These are phyloP conservation scores for Candida labiduridarum DNA, from an alignment of 1,139 yeast genomes.

Conservation along the genomic window DNA sequence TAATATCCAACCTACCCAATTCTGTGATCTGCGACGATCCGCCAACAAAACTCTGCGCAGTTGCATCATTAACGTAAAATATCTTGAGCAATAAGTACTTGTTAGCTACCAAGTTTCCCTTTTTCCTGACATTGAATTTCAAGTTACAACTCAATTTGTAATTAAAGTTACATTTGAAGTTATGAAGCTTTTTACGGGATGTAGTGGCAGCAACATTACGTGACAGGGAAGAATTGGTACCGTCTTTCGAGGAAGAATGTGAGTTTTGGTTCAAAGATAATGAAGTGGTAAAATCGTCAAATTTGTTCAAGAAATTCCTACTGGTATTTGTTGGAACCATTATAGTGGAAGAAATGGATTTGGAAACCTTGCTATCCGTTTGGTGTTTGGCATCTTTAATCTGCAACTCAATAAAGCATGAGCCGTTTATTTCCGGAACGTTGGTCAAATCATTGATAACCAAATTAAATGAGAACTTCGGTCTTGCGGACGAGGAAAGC, in stretches of 20 bases:
- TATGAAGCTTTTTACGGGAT: constrained; percentile 38
- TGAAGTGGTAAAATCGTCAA: constrained; percentile 12
- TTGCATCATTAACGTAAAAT: constrained; percentile 40
- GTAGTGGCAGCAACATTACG: constrained; percentile 38
- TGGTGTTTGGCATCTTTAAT: constrained; percentile 29
- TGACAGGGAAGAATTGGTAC: constrained; percentile 16
- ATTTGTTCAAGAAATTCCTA: constrained; percentile 13
- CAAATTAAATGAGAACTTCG: constrained; percentile 60
- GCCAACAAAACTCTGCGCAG: neutral
- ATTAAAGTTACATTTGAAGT: constrained; percentile 46
- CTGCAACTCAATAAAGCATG: constrained; percentile 58
- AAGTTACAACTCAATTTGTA: constrained; percentile 42
- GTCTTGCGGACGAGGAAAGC: constrained; percentile 22
- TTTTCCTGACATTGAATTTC: constrained; percentile 37
- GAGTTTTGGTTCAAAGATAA: constrained; percentile 7
- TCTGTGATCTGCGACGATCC: constrained; percentile 26
- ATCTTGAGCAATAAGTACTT: constrained; percentile 39
- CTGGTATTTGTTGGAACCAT: constrained; percentile 4
- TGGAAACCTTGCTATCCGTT: neutral
- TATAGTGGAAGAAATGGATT: constrained; percentile 6
- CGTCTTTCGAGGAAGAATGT: constrained; percentile 5
- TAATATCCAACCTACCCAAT: constrained; percentile 68
- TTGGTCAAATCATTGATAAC: constrained; percentile 72
- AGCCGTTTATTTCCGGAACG: constrained; percentile 78
- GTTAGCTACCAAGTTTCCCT: constrained; percentile 41